Evolutionary conservation across 495 filamentous ascomycete genomes (phyloP).

Genomic region (Neurospora sp.): DNA sequence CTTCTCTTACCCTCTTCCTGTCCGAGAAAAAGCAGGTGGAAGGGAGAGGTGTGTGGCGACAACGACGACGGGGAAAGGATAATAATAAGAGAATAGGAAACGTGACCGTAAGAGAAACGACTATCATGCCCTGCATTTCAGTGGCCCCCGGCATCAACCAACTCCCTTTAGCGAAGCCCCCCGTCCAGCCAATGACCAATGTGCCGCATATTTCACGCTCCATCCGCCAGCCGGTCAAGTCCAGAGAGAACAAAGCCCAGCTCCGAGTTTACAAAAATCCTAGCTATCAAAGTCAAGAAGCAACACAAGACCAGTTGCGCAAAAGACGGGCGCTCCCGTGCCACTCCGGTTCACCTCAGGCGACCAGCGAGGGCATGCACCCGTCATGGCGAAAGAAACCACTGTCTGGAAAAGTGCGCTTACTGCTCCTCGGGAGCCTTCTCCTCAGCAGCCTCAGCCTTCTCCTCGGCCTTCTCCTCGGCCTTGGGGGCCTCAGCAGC

Average conservation of each 20-base stretch:
- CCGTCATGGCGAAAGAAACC: constrained; percentile 9
- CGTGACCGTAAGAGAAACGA: constrained; percentile 11
- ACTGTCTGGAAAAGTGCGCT: constrained; percentile 5
- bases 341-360: constrained; percentile 2
- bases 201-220: constrained; percentile 12
- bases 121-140: constrained; percentile 31
- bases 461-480: constrained; percentile 49
- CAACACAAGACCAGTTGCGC: constrained; percentile 10
- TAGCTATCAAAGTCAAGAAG: not conserved
- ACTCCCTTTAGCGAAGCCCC: constrained; percentile 22
- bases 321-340: constrained; percentile 1
- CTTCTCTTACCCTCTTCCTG: not conserved
- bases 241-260: constrained; percentile 8
- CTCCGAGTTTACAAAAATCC: not conserved
- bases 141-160: constrained; percentile 19
- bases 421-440: constrained; percentile 35
- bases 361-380: constrained; percentile 3
- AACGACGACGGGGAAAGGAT: constrained; percentile 2
- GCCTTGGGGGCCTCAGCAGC: constrained; percentile 51
- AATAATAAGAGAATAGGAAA: constrained; percentile 10
- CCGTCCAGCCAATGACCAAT: constrained; percentile 13
- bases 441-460: constrained; percentile 44
- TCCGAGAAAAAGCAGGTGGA: not conserved
- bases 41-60: constrained; percentile 2
- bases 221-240: constrained; percentile 7